These are phyloP conservation scores for Neurospora cerealis DNA, from an alignment of 495 filamentous ascomycete species.

Conservation along the genomic window DNA sequence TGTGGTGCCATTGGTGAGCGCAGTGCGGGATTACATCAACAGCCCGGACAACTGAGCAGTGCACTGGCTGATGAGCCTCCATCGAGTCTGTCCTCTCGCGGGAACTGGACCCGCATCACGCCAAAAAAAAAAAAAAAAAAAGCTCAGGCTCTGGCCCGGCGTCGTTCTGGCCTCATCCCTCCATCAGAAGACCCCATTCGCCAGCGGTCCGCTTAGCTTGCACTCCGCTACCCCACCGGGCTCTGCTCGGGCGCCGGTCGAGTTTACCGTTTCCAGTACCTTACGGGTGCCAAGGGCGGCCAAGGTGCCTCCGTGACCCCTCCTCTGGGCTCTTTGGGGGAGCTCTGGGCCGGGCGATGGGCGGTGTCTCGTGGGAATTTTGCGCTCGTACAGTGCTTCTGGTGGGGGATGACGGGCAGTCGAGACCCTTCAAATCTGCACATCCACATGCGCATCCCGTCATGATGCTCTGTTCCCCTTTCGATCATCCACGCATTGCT, in stretches of 20 bases:
- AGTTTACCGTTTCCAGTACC: neutral
- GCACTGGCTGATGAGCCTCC: neutral
- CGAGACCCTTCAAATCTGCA: neutral
- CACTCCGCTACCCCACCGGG: conserved; percentile 23
- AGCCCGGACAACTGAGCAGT: neutral
- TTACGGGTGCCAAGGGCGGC: neutral
- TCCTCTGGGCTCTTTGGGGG: neutral
- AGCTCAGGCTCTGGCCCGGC: neutral
- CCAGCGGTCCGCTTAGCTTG: conserved; percentile 3
- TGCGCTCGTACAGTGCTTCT: neutral
- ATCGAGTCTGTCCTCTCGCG: neutral
- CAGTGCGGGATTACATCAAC: neutral
- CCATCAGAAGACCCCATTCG: conserved; percentile 5
- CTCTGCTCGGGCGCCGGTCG: neutral
- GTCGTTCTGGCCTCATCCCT: neutral
- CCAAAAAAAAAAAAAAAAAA: neutral
- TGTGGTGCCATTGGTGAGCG: neutral
- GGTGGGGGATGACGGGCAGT: neutral
- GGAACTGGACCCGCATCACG: conserved; percentile 6
- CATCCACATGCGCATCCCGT: neutral
- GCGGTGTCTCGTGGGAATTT: neutral
- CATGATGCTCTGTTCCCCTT: neutral
- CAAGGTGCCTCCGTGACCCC: neutral
- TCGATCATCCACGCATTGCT: neutral
- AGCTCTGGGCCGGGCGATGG: neutral